phyloP scores from a whole-genome alignment of 257 asterid species.

The Cynanchum wilfordii region DNA sequence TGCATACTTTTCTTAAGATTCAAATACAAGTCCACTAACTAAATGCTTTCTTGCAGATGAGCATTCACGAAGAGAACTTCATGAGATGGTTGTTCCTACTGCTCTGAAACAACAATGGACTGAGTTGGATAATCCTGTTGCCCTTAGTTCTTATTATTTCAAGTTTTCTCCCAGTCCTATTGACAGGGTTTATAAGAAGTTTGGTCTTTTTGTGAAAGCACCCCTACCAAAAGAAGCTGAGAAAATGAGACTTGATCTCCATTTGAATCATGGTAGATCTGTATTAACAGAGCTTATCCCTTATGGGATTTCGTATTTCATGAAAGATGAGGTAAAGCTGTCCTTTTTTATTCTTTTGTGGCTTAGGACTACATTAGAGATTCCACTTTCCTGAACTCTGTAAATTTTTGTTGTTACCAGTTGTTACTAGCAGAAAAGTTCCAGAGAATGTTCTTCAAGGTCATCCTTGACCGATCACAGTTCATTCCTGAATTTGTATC shows the following conservation, averaged over 20 bases:
- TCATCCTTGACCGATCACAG: slow-evolving; percentile 69
- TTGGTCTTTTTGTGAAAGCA: slow-evolving; percentile 75
- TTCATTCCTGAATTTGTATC: slow-evolving; percentile 57
- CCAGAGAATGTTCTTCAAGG: slow-evolving; percentile 73
- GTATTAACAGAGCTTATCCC: slow-evolving; percentile 68
- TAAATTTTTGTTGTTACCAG: slow-evolving; percentile 37
- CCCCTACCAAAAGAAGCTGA: slow-evolving; percentile 82
- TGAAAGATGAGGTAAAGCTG: slow-evolving; percentile 54
- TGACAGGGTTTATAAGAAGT: slow-evolving; percentile 67
- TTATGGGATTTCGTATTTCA: slow-evolving; percentile 53
- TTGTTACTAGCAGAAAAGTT: slow-evolving; percentile 66
- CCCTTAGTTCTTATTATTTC: slow-evolving; percentile 54
- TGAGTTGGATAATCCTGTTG: slow-evolving; percentile 38
- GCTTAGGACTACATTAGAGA: slow-evolving; percentile 8
- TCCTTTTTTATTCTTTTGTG: slow-evolving; percentile 16
- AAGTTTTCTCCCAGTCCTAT: slow-evolving; percentile 62
- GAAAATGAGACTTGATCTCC: slow-evolving; percentile 72
- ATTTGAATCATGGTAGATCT: slow-evolving; percentile 84
- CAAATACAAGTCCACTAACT: slow-evolving; percentile 2
- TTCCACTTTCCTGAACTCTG: slow-evolving; percentile 16
- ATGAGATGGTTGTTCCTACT: slow-evolving; percentile 92
- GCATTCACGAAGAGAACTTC: slow-evolving; percentile 66
- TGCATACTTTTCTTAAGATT: slow-evolving; percentile 15
- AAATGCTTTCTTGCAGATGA: slow-evolving; percentile 45
- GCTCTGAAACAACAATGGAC: slow-evolving; percentile 67